Evolutionary conservation across 345 rosid species (phyloP).

Genomic region (Gossypium mustelinum): DNA sequence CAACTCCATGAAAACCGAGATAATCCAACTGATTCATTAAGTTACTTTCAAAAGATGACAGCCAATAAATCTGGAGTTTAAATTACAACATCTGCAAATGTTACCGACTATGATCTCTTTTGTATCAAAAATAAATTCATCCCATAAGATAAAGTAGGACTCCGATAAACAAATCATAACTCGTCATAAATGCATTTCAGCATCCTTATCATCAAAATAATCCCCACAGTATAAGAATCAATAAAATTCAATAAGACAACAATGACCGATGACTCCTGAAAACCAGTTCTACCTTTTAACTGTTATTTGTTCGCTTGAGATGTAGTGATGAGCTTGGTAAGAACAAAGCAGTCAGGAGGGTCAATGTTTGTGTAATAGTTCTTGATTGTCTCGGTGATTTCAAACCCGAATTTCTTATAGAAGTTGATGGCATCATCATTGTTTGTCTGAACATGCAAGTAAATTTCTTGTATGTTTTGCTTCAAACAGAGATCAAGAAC

Average conservation of each 20-base stretch:
- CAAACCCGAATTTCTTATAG: slow-evolving; percentile 89
- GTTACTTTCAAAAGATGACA: too few species aligned
- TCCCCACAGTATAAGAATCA: slow-evolving; percentile 12
- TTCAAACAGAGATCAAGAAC: slow-evolving; percentile 70
- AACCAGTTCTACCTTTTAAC: neutral
- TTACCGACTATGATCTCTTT: too few species aligned
- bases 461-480: slow-evolving; percentile 73
- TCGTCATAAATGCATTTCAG: slow-evolving; percentile 12
- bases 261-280: neutral
- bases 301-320: slow-evolving; percentile 49
- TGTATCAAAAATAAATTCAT: neutral
- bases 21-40: too few species aligned
- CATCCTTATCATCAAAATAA: slow-evolving; percentile 14
- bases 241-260: slow-evolving; percentile 7
- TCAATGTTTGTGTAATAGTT: slow-evolving; percentile 78
- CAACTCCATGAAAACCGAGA: too few species aligned
- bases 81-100: too few species aligned
- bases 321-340: slow-evolving; percentile 51
- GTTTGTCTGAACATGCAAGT: slow-evolving; percentile 95
- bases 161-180: neutral
- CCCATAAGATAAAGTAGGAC: neutral
- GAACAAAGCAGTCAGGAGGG: slow-evolving; percentile 82
- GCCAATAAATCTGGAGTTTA: too few species aligned
- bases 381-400: slow-evolving; percentile 73
- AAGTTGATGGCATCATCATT: slow-evolving; percentile 90